A percentile compares a stretch with the other conserved stretches of the same genome.
Conservation (phyloP, 176 grass and related monocot species). For the Juncus inflexus region DNA sequence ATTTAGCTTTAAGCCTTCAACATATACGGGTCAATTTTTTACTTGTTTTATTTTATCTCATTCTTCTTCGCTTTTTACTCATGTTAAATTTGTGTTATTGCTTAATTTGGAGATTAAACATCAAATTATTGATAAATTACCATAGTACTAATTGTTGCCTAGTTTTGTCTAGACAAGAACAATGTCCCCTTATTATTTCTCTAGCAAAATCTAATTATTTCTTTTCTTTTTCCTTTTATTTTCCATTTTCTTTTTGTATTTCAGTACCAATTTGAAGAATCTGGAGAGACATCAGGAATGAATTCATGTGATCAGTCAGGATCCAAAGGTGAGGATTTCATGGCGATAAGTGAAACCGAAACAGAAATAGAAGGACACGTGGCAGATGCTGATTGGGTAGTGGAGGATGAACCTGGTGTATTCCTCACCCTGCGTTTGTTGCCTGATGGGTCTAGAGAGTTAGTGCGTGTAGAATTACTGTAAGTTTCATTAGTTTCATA, state of each 20-base stretch:
- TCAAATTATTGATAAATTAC: too few relatives aligned
- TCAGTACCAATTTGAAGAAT: constrained; percentile 21
- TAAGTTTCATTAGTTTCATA: constrained; percentile 4
- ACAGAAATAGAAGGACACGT: neutral
- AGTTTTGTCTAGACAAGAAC: too few relatives aligned
- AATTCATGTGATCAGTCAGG: neutral
- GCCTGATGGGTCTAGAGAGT: constrained; percentile 24
- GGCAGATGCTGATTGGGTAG: constrained; percentile 31
- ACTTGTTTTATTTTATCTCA: too few relatives aligned
- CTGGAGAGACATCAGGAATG: neutral
- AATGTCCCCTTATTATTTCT: too few relatives aligned
- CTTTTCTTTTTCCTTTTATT: too few relatives aligned
- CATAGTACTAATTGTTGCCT: too few relatives aligned
- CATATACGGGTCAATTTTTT: too few relatives aligned
- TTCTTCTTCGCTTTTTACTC: too few relatives aligned
- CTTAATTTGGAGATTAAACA: too few relatives aligned
- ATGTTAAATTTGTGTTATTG: too few relatives aligned
- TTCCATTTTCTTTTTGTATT: neutral
- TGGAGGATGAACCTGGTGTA: constrained; percentile 38
- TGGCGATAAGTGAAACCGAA: neutral
- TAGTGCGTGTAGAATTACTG: constrained; percentile 30
- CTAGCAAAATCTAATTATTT: too few relatives aligned
- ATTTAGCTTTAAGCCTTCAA: too few relatives aligned
- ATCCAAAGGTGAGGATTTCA: neutral
- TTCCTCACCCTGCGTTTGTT: constrained; percentile 21